Percentiles rank a stretch among this genome's conserved stretches.
Evolutionary conservation across 108 stramenopile species (phyloP).

Genomic region (Epipyxis sp.): DNA sequence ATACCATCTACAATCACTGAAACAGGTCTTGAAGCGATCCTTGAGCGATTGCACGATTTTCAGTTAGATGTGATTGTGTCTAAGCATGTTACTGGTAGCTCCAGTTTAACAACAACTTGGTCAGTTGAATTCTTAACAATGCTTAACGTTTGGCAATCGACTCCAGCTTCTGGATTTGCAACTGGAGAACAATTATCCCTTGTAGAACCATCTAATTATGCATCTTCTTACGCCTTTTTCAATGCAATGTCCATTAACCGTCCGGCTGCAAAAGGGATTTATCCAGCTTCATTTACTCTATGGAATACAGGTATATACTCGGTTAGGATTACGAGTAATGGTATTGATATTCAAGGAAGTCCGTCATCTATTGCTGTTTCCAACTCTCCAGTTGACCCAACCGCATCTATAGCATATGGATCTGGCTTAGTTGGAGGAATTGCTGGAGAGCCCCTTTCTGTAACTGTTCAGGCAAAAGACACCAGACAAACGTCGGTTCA

Average conservation of each 20-base stretch:
- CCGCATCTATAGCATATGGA: conserved; percentile 57
- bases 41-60: conserved; percentile 37
- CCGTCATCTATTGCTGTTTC: conserved; percentile 58
- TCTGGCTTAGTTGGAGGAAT: conserved; percentile 55
- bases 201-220: conserved; percentile 45
- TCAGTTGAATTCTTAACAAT: conserved; percentile 63
- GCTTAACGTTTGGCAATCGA: conserved; percentile 38
- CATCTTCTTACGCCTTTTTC: background rate
- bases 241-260: conserved; percentile 36
- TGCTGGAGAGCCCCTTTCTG: conserved; percentile 60
- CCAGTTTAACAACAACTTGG: conserved; percentile 57
- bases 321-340: conserved; percentile 48
- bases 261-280: conserved; percentile 50
- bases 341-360: conserved; percentile 56
- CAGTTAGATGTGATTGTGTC: conserved; percentile 28
- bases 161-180: no score
- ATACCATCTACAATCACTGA: conserved; percentile 34
- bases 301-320: conserved; percentile 64
- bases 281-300: conserved; percentile 65
- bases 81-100: conserved; percentile 27
- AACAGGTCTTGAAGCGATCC: conserved; percentile 20
- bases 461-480: conserved; percentile 62
- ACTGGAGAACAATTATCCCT: conserved; percentile 55
- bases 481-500: conserved; percentile 51
- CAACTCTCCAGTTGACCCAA: conserved; percentile 51